Conservation (phyloP, 768 basidiomycete genomes). For the Calocybe indica region DNA sequence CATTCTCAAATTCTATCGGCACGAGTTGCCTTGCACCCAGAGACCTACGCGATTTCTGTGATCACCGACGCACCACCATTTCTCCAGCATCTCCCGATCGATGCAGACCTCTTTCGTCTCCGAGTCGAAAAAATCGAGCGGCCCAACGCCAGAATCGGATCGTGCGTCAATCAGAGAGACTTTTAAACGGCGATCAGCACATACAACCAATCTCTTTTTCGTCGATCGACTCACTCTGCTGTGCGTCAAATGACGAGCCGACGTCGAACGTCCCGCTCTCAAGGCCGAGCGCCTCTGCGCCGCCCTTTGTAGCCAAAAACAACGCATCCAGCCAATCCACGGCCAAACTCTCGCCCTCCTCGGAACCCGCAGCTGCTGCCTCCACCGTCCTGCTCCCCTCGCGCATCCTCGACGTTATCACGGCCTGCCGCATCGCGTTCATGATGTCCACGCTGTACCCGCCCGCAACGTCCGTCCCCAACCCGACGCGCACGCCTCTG, state of each 20-base stretch:
- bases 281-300: slow-evolving; percentile 66
- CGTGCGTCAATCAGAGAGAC: slow-evolving; percentile 41
- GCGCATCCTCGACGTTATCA: slow-evolving; percentile 62
- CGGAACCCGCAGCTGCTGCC: slow-evolving; percentile 2
- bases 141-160: slow-evolving; percentile 43
- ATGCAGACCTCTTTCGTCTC: slow-evolving; percentile 15
- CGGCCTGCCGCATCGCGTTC: slow-evolving; percentile 74
- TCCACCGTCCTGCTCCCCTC: slow-evolving; percentile 41
- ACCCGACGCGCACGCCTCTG: slow-evolving; percentile 60
- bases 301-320: slow-evolving; percentile 79
- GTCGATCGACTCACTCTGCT: slow-evolving; percentile 51
- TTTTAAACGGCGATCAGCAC: slow-evolving; percentile 14
- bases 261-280: slow-evolving; percentile 44
- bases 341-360: slow-evolving; percentile 27
- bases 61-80: slow-evolving; percentile 89
- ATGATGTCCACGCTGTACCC: slow-evolving; percentile 80
- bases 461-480: slow-evolving; percentile 84
- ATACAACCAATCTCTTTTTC: not conserved
- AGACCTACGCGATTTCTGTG: slow-evolving; percentile 54
- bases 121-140: slow-evolving; percentile 65
- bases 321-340: slow-evolving; percentile 80
- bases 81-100: slow-evolving; percentile 59
- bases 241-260: slow-evolving; percentile 70
- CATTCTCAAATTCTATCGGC: not conserved
- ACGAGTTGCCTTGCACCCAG: slow-evolving; percentile 67